Percentiles rank a stretch among this genome's conserved stretches.
Evolutionary conservation across 1,284 basidiomycete genomes (phyloP).

Genomic region (Porphyrellus sp.): DNA sequence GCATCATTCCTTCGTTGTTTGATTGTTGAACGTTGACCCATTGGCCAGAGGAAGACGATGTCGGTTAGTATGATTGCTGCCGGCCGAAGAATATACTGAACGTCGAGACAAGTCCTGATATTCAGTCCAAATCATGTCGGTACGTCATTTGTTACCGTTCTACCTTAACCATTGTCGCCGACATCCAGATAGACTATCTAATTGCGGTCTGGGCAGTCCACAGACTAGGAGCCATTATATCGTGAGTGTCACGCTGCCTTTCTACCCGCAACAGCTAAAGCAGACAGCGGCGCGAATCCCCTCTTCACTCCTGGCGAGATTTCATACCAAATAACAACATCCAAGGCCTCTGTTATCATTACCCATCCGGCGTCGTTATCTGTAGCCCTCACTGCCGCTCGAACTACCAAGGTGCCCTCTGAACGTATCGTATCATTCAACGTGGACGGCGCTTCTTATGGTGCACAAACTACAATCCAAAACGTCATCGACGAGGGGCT

Average conservation of each 20-base stretch:
- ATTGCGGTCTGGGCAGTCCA: slow-evolving; percentile 73
- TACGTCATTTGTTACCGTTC: slow-evolving; percentile 21
- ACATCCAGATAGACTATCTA: slow-evolving; percentile 56
- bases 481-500: slow-evolving; percentile 55
- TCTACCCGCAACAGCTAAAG: slow-evolving; percentile 13
- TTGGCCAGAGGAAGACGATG: slow-evolving; percentile 43
- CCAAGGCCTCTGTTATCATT: slow-evolving; percentile 47
- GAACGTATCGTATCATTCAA: slow-evolving; percentile 58
- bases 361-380: slow-evolving; percentile 45
- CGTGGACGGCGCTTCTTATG: slow-evolving; percentile 18
- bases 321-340: slow-evolving; percentile 43
- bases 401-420: slow-evolving; percentile 48
- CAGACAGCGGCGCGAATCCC: slow-evolving; percentile 52
- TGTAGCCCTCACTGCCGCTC: slow-evolving; percentile 46
- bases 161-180: background rate
- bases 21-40: background rate
- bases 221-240: slow-evolving; percentile 67
- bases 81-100: slow-evolving; percentile 6
- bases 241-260: slow-evolving; percentile 38
- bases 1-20: background rate
- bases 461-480: slow-evolving; percentile 42
- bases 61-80: slow-evolving; percentile 25
- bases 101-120: slow-evolving; percentile 50
- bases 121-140: slow-evolving; percentile 69
- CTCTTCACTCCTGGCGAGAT: slow-evolving; percentile 54